Base-by-base conservation (phyloP, 768 basidiomycete species). In the Trametes sanguinea region DNA sequence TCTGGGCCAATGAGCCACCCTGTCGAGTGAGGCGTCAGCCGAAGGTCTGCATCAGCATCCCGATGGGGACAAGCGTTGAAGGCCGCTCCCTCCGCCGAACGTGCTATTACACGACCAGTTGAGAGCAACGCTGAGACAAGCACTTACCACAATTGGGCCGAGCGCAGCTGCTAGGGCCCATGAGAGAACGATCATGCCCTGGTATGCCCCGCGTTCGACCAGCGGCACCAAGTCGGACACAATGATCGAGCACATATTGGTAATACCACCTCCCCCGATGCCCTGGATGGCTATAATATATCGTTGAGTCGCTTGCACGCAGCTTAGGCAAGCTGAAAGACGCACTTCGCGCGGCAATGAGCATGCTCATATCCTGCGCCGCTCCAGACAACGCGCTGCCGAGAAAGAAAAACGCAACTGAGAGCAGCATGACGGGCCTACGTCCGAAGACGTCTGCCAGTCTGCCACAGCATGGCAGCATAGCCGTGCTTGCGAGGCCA, bases 301-400 rank as follows among this genome's bases (percentile, higher is more conserved):
- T 4, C 13, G 9, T 4, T 43, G 14, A 43, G 14, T 14, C 42
- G 14, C 14, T 6, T 4, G n/a, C 42, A n/a, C 4, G 5, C 10
- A 5, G 4, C 42, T 5, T 8, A 43, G 42, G 14, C 13, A 14
- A 43, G 42, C 13, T 4, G n/a, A 8, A 5, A n/a, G 42, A 16
- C 42, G n/a, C 14, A 43, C 42, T 43, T 14, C 42, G 10, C 0
- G 75, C 78, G 2, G 73, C 77, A 54, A 81, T 79, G 4, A 79
- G 62, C 76, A 75, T 74, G 4, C 63, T 59, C 76, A 81, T 79
- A 53, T 56, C 76, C 47, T 75, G 68, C 0, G 79, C 76, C 0
- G 76, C 69, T 0, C 78, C 81, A 9, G 71, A 72, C 3, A 81
- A 39, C 0, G 77, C 79, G 22, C 74, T 75, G 0, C 81, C 80